Percentiles rank a stretch among this genome's conserved stretches.
These are phyloP conservation scores for Monosporascus sp. DNA, from an alignment of 2,329 filamentous ascomycete species.

Conservation along the genomic window DNA sequence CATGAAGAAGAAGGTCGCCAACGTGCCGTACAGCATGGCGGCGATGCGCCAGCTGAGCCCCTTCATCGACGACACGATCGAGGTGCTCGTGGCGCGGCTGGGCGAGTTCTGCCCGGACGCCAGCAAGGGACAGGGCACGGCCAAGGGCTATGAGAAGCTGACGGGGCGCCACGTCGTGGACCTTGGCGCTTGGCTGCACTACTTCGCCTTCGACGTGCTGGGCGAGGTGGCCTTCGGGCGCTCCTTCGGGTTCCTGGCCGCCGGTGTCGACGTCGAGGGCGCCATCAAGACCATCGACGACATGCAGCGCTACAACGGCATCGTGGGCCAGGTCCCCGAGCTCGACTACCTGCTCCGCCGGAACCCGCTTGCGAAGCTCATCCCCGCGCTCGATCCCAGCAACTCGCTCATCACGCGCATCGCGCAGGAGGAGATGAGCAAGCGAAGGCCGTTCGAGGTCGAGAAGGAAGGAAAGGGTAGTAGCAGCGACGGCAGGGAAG, in stretches of 20 bases:
- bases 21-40: conserved; percentile 48
- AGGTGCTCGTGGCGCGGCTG: conserved; percentile 38
- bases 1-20: conserved; percentile 48
- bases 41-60: conserved; percentile 47
- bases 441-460: conserved; percentile 41
- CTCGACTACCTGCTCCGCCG: conserved; percentile 42
- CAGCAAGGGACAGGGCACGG: not conserved
- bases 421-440: conserved; percentile 43
- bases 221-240: conserved; percentile 47
- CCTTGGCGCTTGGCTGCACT: conserved; percentile 41
- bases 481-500: conserved; percentile 39
- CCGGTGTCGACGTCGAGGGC: conserved; percentile 44
- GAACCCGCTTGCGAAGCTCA: conserved; percentile 40
- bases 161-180: conserved; percentile 29
- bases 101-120: conserved; percentile 30
- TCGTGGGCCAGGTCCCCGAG: conserved; percentile 47
- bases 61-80: conserved; percentile 47
- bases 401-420: conserved; percentile 48
- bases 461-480: conserved; percentile 36
- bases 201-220: conserved; percentile 43
- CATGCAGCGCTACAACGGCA: conserved; percentile 47
- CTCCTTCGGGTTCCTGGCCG: conserved; percentile 47
- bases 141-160: not conserved
- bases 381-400: conserved; percentile 37
- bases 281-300: conserved; percentile 49